Evolutionary conservation across 495 filamentous ascomycete species (phyloP), one percentile per base, ranked within the genome.

Genomic region (Penicillium macrosclerotiorum): DNA sequence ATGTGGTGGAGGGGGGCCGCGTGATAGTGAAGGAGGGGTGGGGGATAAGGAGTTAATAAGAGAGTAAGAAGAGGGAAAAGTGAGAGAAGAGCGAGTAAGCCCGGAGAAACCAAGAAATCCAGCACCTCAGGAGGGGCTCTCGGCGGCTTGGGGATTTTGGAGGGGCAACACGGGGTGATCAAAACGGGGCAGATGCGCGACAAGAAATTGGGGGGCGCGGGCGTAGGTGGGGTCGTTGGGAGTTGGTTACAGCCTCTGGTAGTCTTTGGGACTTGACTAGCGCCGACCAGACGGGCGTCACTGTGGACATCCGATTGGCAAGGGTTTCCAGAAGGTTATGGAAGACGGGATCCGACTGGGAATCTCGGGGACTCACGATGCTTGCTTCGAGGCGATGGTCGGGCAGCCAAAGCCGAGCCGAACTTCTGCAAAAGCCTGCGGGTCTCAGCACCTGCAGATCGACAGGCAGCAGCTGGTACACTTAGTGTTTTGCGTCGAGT

Each of bases 161-260:
- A 42, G 39, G 39, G 40, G 40, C 40, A 22, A 29, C 6, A 12
- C 25, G 6, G 25, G 25, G 25, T 12, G 25, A 29, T 6, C 25
- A 32, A 13, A 33, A 32, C 17, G 27, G 27, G 20, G 19, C 17
- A 13, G 30, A 33, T 33, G 29, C 29, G 40, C 26, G 51, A 55
- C 58, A 57, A 35, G 46, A 27, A 54, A 55, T 47, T 49, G 45
- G 53, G 43, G 45, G 48, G 55, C 7, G 16, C 11, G 50, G 55
- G 44, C 52, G 55, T 52, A 59, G 49, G 40, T 22, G 47, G 52
- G n/a, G n/a, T n/a, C n/a, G 57, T 57, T 54, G 57, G 57, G 50
- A 30, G 14, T 17, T 44, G 47, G 39, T 19, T 11, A 25, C 37
- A 50, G 45, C 47, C 49, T 39, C 45, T 50, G 57, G 54, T 60